Base-by-base conservation (phyloP, 1,139 yeast genomes). In the Debaryomyces psychrophilus region DNA sequence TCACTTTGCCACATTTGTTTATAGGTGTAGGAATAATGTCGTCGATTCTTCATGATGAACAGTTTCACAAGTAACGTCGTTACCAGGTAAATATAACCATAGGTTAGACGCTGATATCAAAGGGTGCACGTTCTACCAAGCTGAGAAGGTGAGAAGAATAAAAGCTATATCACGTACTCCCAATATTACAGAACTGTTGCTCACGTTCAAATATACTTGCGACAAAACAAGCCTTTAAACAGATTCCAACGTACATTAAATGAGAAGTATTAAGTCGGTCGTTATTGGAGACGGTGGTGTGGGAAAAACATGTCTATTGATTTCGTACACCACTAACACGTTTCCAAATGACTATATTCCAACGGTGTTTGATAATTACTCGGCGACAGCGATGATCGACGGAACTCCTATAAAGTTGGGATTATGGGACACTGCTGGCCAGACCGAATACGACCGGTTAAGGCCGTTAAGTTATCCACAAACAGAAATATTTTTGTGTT, bases 401-500 rank as follows among this genome's bases (percentile, higher is more conserved):
- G 87, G 87, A 37, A 90, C 85, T 58, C 86, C 87, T 45, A 85
- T 88, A 57, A 87, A 87, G 59, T 74, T 90, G 44, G 96, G 95
- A 20, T 76, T 90, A 44, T 90, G 97, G 96, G 97, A 90, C 77
- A 90, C 97, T n/a, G 97, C 97, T 7, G 97, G 97, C 25, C 97
- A 90, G 68, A 87, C 88, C 60, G 97, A 90, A 65, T 90, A 90
- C 66, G 97, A 90, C 65, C 77, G 97, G 53, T 76, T 90, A 62
- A 79, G 97, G 68, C 97, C 97, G 4, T 73, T 90, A 52, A 87
- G 95, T 15, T 90, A 90, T 62, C 97, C 97, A 2, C 96, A 90
- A 60, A 90, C 97, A 0, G 96, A 90, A 58, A 87, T 90, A 37
- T 90, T 90, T 61, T 70, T 90, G 50, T 82, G 90, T 52, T 90